Conservation (phyloP, 2,329 filamentous ascomycete species). For the Alternaria novae-zelandiae region DNA sequence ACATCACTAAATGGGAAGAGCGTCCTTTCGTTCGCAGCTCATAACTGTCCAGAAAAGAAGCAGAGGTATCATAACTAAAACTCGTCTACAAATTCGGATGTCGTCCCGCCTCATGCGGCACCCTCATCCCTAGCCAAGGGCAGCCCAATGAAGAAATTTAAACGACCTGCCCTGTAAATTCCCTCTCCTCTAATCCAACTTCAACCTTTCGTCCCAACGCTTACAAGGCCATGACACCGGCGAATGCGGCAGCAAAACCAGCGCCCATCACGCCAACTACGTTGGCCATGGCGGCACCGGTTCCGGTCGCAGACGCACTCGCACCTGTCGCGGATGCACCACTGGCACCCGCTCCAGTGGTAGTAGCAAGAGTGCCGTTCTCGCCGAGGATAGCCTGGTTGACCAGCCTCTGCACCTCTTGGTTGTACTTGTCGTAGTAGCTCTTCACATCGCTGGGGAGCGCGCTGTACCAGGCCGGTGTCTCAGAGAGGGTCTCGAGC, state of each 20-base stretch:
- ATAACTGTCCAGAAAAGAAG: background rate
- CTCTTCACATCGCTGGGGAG: constrained; percentile 32
- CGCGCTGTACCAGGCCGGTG: constrained; percentile 31
- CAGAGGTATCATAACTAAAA: constrained; percentile 4
- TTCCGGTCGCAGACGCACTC: constrained; percentile 1
- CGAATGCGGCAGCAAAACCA: constrained; percentile 27
- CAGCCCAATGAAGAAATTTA: background rate
- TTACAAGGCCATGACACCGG: constrained; percentile 32
- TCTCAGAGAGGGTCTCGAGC: constrained; percentile 22
- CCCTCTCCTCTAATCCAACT: background rate
- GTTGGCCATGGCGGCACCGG: constrained; percentile 9
- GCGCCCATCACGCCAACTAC: constrained; percentile 19
- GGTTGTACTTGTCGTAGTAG: constrained; percentile 31
- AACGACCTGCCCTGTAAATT: background rate
- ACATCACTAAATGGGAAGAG: background rate
- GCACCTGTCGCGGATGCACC: constrained; percentile 1
- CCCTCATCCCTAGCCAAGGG: background rate
- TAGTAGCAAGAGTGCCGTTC: constrained; percentile 7
- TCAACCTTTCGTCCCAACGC: background rate
- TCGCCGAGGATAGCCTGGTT: constrained; percentile 18
- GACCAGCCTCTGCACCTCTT: constrained; percentile 21
- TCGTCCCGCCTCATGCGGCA: background rate
- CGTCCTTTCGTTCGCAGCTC: background rate
- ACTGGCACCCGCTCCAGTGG: background rate
- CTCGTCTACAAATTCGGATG: background rate